Base-by-base conservation (phyloP, 257 asterid genomes). In the Nicotiana undulata region DNA sequence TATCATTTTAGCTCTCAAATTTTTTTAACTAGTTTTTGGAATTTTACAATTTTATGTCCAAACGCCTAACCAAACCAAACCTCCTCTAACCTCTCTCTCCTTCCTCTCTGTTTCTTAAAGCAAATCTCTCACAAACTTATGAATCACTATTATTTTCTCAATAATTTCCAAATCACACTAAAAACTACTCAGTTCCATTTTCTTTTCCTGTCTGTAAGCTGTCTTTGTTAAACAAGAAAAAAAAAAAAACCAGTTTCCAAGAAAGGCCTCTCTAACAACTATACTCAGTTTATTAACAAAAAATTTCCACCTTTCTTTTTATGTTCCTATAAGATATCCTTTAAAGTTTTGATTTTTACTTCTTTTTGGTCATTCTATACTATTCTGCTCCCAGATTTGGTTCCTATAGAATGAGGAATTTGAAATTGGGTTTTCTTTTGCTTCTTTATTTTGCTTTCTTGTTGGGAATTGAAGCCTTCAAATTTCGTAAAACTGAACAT, bases 181-280 rank as follows among this genome's bases (percentile, higher is more conserved):
- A 22, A 56, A 63, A 26, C 28, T 26, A 26, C 28, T 26, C 28
- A 26, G 28, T 79, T 79, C 79, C 76, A 53, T 75, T 86, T 72
- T 83, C 80, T 82, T 46, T 72, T 72, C 56, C 65, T 72, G 77
- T 46, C 65, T 72, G 78, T 46, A n/a, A 79, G 63, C 61, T 61
- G 75, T 78, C 74, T 24, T 81, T 51, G 83, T 44, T 22, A 9
- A n/a, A 40, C 17, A 6, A 24, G 44, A 37, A 81, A 74, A 32
- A 32, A 77, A 55, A 72, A 66, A 84, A n/a, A n/a, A n/a, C 28
- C 75, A 68, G 83, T 87, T 86, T 86, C 86, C 85, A 89, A 88
- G 80, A 28, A 86, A 37, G 3, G 84, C 76, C 80, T 31, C 75
- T 80, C 79, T 61, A 79, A 64, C 92, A 90, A 82, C 91, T 79